Conservation (phyloP, 2,329 filamentous ascomycete species). For the Aspergillus udagawae region DNA sequence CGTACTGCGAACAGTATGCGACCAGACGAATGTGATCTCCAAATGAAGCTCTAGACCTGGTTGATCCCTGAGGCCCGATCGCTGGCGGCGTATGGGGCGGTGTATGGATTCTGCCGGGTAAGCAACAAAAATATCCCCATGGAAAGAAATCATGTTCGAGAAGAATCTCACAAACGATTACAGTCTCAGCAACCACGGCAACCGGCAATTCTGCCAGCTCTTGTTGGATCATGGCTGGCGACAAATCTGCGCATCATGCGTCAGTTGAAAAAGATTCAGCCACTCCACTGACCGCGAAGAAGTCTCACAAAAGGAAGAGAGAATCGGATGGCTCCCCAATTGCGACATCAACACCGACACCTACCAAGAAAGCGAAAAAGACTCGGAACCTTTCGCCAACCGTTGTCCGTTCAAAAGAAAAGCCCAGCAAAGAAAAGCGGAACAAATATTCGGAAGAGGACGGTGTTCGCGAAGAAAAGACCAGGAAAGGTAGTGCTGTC, state of each 20-base stretch:
- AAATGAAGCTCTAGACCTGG: neutral
- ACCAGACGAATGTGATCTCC: neutral
- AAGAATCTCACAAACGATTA: constrained; percentile 3
- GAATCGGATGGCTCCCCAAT: constrained; percentile 23
- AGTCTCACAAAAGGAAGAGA: constrained; percentile 33
- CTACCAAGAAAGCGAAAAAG: constrained; percentile 38
- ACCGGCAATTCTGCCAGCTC: constrained; percentile 19
- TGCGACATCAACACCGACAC: constrained; percentile 24
- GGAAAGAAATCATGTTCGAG: constrained; percentile 18
- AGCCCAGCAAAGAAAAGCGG: constrained; percentile 22
- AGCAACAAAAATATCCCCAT: constrained; percentile 21
- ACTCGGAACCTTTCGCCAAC: constrained; percentile 15
- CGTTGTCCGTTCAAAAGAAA: constrained; percentile 27
- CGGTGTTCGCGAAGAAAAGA: constrained; percentile 30
- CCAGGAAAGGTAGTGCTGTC: constrained; percentile 26
- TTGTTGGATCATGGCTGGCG: constrained; percentile 40
- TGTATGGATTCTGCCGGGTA: constrained; percentile 16
- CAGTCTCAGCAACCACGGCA: neutral
- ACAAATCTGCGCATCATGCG: constrained; percentile 46
- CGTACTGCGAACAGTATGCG: neutral
- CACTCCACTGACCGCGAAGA: constrained; percentile 18
- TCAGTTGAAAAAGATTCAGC: constrained; percentile 30
- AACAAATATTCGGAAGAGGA: constrained; percentile 18
- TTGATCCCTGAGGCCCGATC: constrained; percentile 10
- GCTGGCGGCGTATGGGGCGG: constrained; percentile 17